Conservation (phyloP, 805 yeast genomes). For the Candida rishiriensis region DNA sequence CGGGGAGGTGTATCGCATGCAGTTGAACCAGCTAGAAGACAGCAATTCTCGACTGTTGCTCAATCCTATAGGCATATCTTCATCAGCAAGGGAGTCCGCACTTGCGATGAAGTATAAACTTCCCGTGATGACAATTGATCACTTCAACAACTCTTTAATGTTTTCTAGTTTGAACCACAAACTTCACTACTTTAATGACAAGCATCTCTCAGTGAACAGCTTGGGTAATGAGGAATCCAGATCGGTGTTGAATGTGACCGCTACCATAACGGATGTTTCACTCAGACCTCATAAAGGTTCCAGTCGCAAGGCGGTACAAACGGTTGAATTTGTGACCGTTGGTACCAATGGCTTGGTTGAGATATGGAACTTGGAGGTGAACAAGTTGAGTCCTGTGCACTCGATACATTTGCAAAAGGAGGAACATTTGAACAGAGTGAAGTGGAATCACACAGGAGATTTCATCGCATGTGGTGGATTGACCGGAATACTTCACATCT, state of each 20-base stretch:
- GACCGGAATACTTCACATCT: slow-evolving; percentile 17
- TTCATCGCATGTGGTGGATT: slow-evolving; percentile 20
- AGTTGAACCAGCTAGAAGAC: slow-evolving; percentile 10
- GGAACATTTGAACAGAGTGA: slow-evolving; percentile 10
- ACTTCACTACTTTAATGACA: not conserved
- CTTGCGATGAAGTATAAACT: slow-evolving; percentile 4
- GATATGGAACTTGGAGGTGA: slow-evolving; percentile 34
- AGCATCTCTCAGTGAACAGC: too few species aligned
- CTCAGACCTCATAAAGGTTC: slow-evolving; percentile 1
- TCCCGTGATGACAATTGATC: slow-evolving; percentile 20
- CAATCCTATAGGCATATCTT: too few species aligned
- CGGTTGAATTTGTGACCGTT: slow-evolving; percentile 11
- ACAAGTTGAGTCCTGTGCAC: slow-evolving; percentile 16
- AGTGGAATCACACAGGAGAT: slow-evolving; percentile 11
- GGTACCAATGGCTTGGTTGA: slow-evolving; percentile 12
- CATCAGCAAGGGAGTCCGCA: not conserved
- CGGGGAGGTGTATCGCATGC: slow-evolving; percentile 15
- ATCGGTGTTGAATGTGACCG: not conserved
- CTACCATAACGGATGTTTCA: slow-evolving; percentile 7
- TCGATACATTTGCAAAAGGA: slow-evolving; percentile 24
- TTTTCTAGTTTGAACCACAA: slow-evolving; percentile 11
- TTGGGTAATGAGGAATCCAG: not conserved
- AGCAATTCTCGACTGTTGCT: not conserved
- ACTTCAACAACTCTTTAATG: slow-evolving; percentile 3
- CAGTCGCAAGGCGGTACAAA: not conserved